phyloP scores from a whole-genome alignment of 108 stramenopile species.

The Skeletonema tropicum region DNA sequence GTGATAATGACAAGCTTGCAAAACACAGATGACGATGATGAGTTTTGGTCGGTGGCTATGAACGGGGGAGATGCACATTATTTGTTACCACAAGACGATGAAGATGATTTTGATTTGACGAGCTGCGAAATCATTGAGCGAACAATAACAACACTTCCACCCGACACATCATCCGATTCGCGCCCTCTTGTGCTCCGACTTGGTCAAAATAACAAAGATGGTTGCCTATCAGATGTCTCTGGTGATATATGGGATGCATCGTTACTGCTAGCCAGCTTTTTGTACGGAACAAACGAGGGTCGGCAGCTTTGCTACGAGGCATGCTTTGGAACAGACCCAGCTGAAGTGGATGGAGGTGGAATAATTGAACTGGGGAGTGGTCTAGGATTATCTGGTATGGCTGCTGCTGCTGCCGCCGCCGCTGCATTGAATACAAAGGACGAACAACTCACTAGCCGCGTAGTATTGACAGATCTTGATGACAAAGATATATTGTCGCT shows the following conservation, averaged over 20 bases:
- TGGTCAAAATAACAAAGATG: conserved; percentile 15
- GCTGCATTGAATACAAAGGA: background rate
- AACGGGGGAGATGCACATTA: background rate
- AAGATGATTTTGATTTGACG: conserved; percentile 7
- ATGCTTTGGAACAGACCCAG: background rate
- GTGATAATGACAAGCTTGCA: no score
- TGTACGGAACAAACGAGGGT: conserved; percentile 36
- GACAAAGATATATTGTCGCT: conserved; percentile 16
- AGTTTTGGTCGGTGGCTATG: conserved; percentile 36
- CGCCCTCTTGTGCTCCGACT: conserved; percentile 12
- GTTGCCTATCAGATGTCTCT: conserved; percentile 30
- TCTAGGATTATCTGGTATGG: conserved; percentile 28
- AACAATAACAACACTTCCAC: background rate
- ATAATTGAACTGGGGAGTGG: conserved; percentile 45
- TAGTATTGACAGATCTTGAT: conserved; percentile 30
- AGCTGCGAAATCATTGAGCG: background rate
- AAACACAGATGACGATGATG: background rate
- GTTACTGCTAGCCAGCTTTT: conserved; percentile 18
- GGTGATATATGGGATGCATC: conserved; percentile 36
- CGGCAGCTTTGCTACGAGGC: conserved; percentile 21
- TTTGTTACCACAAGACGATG: background rate
- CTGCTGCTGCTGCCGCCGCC: conserved; percentile 26
- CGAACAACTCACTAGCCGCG: background rate
- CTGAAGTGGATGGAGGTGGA: conserved; percentile 8
- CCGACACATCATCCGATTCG: background rate